Base-by-base conservation (phyloP, 768 basidiomycete genomes). In the Strobilomyces dryophilus region DNA sequence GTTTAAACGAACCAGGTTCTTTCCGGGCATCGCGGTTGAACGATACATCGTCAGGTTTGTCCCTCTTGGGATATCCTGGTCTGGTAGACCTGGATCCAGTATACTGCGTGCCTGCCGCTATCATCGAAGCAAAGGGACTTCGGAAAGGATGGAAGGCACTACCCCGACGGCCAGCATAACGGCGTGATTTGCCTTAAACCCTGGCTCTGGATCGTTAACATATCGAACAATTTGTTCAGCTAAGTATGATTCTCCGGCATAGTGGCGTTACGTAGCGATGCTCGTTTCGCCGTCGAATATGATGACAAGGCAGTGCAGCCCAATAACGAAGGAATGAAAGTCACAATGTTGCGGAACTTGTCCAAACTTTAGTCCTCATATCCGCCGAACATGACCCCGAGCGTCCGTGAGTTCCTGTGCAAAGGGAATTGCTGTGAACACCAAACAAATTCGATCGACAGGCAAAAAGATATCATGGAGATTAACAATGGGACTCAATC, bases 61-160 rank as follows among this genome's bases (percentile, higher is more conserved):
- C 93, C 0, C 73, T 98, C 15, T 75, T 98, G 12, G 92, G 92
- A 17, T 95, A 93, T 62, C 88, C 90, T 0, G 87, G 83, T 2
- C 70, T 99, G 20, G 76, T 82, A 15, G 90, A 92, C 58, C 72
- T 98, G 39, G 97, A 98, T 66, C 95, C 95, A 0, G 87, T 97
- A 18, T 97, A 94, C 64, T 98, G 95, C 72, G 93, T 98, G 93
- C 95, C 93, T 8, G 87, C 87, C 1, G 66, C 66, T 11, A 61
- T 93, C 8, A 90, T 92, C 40, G 83, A 88, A 65, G 69, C 68
- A 34, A 79, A 70, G 69, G 92, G 90, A 3, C 74, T 95, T 52
- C 73, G 75, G 58, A 92, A 87, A 64, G 65, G 61, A 24, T 71
- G 68, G 69, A 61, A 65, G 46, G 65, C 61, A 56, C 60, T 69